Conservation (phyloP, 768 basidiomycete genomes). For the Tephrocybe sp. region DNA sequence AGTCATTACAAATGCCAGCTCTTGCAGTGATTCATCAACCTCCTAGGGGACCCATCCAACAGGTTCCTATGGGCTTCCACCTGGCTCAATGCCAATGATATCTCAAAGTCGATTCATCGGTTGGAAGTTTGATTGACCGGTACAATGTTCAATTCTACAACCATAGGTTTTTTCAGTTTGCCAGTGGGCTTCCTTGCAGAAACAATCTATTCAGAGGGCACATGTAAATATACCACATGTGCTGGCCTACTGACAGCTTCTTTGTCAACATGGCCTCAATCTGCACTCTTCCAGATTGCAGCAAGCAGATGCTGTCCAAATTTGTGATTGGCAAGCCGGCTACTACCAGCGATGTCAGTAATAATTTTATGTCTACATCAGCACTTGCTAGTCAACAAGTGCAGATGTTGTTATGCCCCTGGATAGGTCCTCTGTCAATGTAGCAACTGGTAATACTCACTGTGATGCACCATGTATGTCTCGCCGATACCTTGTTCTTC, state of each 20-base stretch:
- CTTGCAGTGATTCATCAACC: conserved; percentile 8
- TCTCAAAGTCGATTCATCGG: conserved; percentile 47
- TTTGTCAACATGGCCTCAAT: conserved; percentile 59
- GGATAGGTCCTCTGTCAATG: conserved; percentile 76
- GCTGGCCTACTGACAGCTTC: conserved; percentile 56
- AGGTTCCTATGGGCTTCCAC: too few relatives aligned
- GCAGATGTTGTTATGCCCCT: conserved; percentile 81
- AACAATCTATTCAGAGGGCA: too few relatives aligned
- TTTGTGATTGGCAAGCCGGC: conserved; percentile 79
- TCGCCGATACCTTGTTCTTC: background rate
- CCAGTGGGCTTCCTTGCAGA: too few relatives aligned
- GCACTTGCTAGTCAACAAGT: conserved; percentile 63
- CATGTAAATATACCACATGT: conserved; percentile 65
- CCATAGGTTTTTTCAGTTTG: conserved; percentile 39
- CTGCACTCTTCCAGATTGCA: conserved; percentile 60
- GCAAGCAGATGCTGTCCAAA: conserved; percentile 57
- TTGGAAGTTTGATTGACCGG: conserved; percentile 66
- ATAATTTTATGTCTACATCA: conserved; percentile 60
- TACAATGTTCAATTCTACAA: conserved; percentile 57
- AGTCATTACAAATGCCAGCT: background rate
- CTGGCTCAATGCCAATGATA: conserved; percentile 56
- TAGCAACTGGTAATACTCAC: conserved; percentile 84
- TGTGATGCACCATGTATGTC: conserved; percentile 75
- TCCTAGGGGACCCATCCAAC: background rate
- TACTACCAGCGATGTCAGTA: conserved; percentile 47